Percentiles rank a stretch among this genome's conserved stretches.
These are phyloP conservation scores for Rhodotorula graminis DNA, from an alignment of 768 basidiomycete genomes.

Conservation along the genomic window DNA sequence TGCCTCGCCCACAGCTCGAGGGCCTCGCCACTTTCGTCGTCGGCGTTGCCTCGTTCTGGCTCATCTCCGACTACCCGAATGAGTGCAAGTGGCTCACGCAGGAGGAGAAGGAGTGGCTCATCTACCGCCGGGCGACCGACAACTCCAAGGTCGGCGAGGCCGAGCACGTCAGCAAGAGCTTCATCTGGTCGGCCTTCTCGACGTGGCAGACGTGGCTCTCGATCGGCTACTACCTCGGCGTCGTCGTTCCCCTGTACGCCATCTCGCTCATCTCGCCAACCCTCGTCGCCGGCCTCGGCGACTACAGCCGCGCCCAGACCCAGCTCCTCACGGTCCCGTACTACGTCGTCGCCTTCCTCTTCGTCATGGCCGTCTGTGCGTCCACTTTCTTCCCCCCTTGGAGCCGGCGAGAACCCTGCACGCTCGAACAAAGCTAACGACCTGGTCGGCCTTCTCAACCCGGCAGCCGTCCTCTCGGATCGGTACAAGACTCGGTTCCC, in stretches of 20 bases:
- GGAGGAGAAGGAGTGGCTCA: constrained; percentile 30
- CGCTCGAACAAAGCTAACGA: no score
- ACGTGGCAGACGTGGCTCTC: constrained; percentile 38
- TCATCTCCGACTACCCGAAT: constrained; percentile 6
- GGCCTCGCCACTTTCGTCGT: constrained; percentile 36
- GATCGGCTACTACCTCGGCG: constrained; percentile 7
- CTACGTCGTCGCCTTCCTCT: constrained; percentile 37
- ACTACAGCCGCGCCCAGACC: constrained; percentile 35
- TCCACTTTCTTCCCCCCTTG: no score
- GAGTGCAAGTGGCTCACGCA: constrained; percentile 27
- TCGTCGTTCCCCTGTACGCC: constrained; percentile 20
- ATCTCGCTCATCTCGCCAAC: not conserved
- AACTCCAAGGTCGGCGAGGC: constrained; percentile 35
- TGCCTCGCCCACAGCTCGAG: not conserved
- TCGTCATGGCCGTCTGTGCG: constrained; percentile 20
- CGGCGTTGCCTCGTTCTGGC: constrained; percentile 30
- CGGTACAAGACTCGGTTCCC: constrained; percentile 34
- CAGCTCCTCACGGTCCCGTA: constrained; percentile 41
- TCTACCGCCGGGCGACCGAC: constrained; percentile 38
- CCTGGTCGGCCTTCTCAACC: no score
- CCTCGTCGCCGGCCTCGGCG: constrained; percentile 24
- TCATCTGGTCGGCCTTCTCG: constrained; percentile 30
- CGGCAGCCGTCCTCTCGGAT: constrained; percentile 25
- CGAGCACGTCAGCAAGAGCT: constrained; percentile 22
- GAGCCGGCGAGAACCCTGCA: no score